phyloP scores from a whole-genome alignment of 371 early-diverging fungal species.

The Batkoa obscura region DNA sequence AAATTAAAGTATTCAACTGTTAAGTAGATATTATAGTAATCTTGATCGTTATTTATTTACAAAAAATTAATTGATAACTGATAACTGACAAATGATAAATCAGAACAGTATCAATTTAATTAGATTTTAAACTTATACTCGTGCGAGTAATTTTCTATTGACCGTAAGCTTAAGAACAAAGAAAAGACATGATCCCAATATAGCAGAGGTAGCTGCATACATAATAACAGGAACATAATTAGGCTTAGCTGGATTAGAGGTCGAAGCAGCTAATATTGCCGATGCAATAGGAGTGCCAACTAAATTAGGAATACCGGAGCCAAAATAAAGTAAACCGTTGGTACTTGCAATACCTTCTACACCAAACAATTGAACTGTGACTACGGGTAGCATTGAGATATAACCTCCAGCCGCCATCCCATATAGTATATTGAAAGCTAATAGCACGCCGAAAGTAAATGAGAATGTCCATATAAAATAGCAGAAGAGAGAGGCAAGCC shows the following conservation, averaged over 20 bases:
- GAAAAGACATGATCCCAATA: not conserved
- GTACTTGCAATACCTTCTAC: constrained; percentile 19
- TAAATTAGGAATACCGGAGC: constrained; percentile 19
- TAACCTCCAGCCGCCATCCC: constrained; percentile 33
- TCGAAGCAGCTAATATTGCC: constrained; percentile 15
- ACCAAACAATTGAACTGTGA: constrained; percentile 18
- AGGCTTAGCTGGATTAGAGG: not conserved
- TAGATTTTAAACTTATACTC: no score
- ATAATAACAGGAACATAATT: constrained; percentile 2
- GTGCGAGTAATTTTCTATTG: no score
- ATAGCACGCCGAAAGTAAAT: constrained; percentile 19
- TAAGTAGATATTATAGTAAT: no score
- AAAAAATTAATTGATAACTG: no score
- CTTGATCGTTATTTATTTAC: no score
- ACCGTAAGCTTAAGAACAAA: no score
- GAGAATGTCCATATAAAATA: constrained; percentile 22
- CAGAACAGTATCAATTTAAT: no score
- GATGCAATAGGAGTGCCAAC: constrained; percentile 30
- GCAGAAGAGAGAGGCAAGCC: constrained; percentile 15
- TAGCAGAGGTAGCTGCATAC: not conserved
- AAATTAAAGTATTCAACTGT: no score
- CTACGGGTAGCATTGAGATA: constrained; percentile 21
- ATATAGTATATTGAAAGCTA: constrained; percentile 26
- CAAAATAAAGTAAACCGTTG: constrained; percentile 18
- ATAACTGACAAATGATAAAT: no score